Conservation (phyloP, 2,329 filamentous ascomycete species). For the Aureobasidium melanogenum region DNA sequence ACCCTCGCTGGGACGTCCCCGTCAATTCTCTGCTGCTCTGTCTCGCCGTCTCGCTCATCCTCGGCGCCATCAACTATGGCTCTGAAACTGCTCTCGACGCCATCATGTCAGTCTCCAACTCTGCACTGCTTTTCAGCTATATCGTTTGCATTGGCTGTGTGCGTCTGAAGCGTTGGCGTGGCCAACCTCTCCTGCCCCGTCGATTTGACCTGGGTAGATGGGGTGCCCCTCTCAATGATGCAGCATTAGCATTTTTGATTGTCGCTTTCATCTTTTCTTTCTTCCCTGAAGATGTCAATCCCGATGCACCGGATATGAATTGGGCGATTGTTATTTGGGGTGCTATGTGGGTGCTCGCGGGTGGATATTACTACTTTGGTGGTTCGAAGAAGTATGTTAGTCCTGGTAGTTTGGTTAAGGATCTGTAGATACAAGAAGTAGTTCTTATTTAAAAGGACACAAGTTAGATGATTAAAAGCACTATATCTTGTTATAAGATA, state of each 20-base stretch:
- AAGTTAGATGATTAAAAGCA: too few species aligned
- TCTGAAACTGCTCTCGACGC: conserved; percentile 32
- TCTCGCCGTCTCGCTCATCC: conserved; percentile 24
- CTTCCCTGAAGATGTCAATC: conserved; percentile 21
- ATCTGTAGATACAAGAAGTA: not conserved
- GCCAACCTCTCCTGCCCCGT: conserved; percentile 23
- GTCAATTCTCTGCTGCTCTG: conserved; percentile 20
- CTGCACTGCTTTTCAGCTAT: conserved; percentile 26
- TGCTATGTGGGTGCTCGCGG: conserved; percentile 7
- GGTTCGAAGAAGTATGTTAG: conserved; percentile 6
- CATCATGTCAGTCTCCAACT: conserved; percentile 32
- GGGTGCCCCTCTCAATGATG: conserved; percentile 26
- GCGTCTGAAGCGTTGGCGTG: conserved; percentile 23
- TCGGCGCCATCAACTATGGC: conserved; percentile 35
- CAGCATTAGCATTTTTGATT: conserved; percentile 23
- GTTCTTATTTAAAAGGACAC: too few species aligned
- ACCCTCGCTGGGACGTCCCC: conserved; percentile 15
- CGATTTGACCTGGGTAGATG: conserved; percentile 26
- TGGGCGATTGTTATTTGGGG: conserved; percentile 26
- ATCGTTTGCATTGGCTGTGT: conserved; percentile 26
- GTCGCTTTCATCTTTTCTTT: conserved; percentile 27
- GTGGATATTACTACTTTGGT: conserved; percentile 9
- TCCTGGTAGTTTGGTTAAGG: conserved; percentile 1
- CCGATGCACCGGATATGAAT: conserved; percentile 23
- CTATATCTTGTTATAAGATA: too few species aligned